Conservation (phyloP, 768 basidiomycete genomes). For the Boletus reticuloceps region DNA sequence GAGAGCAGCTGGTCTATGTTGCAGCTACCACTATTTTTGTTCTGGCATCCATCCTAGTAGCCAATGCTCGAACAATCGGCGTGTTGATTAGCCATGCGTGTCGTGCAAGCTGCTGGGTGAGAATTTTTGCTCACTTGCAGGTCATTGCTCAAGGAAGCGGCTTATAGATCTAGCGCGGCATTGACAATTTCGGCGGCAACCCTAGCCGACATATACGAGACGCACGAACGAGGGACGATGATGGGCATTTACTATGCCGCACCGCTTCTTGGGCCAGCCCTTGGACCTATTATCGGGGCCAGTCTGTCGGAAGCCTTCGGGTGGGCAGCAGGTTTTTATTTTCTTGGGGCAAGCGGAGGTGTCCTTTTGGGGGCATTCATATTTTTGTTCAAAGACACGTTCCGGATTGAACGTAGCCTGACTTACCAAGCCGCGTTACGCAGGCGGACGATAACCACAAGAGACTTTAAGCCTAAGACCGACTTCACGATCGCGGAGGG, state of each 20-base stretch:
- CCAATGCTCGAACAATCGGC: constrained; percentile 50
- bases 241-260: constrained; percentile 83
- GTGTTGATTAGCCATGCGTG: constrained; percentile 65
- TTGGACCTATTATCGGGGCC: constrained; percentile 74
- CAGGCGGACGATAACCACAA: constrained; percentile 34
- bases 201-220: constrained; percentile 75
- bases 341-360: constrained; percentile 64
- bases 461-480: constrained; percentile 20
- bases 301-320: constrained; percentile 59
- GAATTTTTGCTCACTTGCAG: constrained; percentile 13
- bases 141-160: constrained; percentile 4
- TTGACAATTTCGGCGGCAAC: constrained; percentile 74
- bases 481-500: constrained; percentile 15
- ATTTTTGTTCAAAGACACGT: constrained; percentile 77
- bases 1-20: constrained; percentile 50
- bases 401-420: constrained; percentile 76
- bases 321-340: constrained; percentile 87
- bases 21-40: constrained; percentile 50
- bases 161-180: constrained; percentile 57
- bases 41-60: constrained; percentile 55
- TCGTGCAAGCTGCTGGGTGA: constrained; percentile 65
- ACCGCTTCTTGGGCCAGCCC: constrained; percentile 70
- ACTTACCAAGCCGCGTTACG: constrained; percentile 70
- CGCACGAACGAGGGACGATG: constrained; percentile 69
- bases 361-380: constrained; percentile 54